Conservation (phyloP, 1,139 yeast genomes). For the Candida sp. region DNA sequence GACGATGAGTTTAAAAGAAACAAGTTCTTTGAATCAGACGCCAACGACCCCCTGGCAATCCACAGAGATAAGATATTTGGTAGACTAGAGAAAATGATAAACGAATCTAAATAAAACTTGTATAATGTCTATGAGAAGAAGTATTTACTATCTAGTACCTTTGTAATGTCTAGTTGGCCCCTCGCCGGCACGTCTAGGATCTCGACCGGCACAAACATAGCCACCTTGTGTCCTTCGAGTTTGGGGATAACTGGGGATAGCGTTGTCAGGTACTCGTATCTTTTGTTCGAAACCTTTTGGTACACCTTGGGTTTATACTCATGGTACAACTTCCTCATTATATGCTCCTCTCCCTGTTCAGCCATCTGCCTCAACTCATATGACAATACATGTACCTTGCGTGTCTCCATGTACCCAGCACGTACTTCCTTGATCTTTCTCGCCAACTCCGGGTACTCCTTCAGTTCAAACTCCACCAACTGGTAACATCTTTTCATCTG, state of each 20-base stretch:
- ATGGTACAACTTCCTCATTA: slow-evolving; percentile 17
- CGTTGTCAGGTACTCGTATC: slow-evolving; percentile 2
- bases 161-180: slow-evolving; percentile 36
- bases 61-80: slow-evolving; percentile 69
- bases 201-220: slow-evolving; percentile 28
- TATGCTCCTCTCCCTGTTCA: slow-evolving; percentile 5
- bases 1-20: slow-evolving; percentile 38
- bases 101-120: slow-evolving; percentile 12
- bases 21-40: slow-evolving; percentile 55
- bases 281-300: slow-evolving; percentile 11
- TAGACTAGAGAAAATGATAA: slow-evolving; percentile 53
- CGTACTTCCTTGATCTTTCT: slow-evolving; percentile 18
- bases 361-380: slow-evolving; percentile 17
- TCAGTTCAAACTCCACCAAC: slow-evolving; percentile 35
- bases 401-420: slow-evolving; percentile 11
- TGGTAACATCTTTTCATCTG: slow-evolving; percentile 32
- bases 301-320: slow-evolving; percentile 26
- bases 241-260: background rate
- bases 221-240: slow-evolving; percentile 9
- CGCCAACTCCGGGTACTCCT: slow-evolving; percentile 21
- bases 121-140: slow-evolving; percentile 36
- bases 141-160: slow-evolving; percentile 36
- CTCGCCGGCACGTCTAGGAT: slow-evolving; percentile 31
- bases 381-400: slow-evolving; percentile 16
- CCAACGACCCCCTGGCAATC: slow-evolving; percentile 61